Base-by-base conservation (phyloP, 352 stramenopile genomes). In the Phytophthora pseudosyringae region DNA sequence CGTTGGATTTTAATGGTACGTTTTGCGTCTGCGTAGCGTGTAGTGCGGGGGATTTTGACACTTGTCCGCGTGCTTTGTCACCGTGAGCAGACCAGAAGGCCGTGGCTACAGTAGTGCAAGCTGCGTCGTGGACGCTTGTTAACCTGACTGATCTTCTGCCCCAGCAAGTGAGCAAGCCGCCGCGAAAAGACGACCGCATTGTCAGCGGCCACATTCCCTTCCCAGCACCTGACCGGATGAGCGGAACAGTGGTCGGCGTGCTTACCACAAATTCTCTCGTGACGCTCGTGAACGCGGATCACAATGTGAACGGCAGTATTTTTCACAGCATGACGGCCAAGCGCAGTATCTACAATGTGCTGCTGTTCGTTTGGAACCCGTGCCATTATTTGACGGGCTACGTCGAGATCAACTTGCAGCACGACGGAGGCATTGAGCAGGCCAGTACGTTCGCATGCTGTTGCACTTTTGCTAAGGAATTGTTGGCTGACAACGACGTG, bases 331-430 rank as follows among this genome's bases (percentile, higher is more conserved):
- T 70, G 48, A 76, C 71, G 21, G 74, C 67, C 33, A 82, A 82
- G 41, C 63, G 74, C 3, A 75, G 70, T 43, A 77, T 82, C 46
- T 82, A 76, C 57, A 69, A 68, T 31, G 39, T 82, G 10, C 40
- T 67, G 48, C 47, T 82, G 29, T 75, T 67, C 25, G 44, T 65
- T 5, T 82, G 71, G 67, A 82, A 82, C 21, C 74, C 70, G 41
- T 79, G 71, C 36, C 74, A 82, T 29, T 73, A 75, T 40, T 45
- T 82, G 9, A 82, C 74, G 15, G 74, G 74, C 4, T 82, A 82
- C 44, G 58, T 77, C 18, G 74, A 82, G 49, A 75, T 82, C 38
- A 82, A 82, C 36, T 52, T 82, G 32, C 74, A 82, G 49, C 67
- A 75, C 16, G 67, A 78, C 12, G 67, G 70, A 36, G 62, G 62